Evolutionary conservation across 768 basidiomycete genomes (phyloP), one percentile per base, ranked within the genome.

Genomic region (Mycena vulgaris): DNA sequence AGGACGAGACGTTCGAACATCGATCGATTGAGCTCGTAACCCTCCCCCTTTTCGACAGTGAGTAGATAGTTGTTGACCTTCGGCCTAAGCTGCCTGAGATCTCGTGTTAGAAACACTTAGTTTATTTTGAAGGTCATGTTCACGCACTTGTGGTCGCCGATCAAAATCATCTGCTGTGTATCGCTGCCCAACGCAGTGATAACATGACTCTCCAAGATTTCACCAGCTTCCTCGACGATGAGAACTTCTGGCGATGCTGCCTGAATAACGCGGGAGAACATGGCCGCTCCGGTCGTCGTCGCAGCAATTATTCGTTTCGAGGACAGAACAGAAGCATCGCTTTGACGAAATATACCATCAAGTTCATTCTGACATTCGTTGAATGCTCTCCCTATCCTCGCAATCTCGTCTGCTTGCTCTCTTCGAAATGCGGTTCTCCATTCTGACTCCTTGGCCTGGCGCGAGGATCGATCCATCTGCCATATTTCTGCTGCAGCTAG

Each of bases 171-270:
- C 33, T 92, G 90, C 5, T 80, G 77, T 0, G 87, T 87, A 0
- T 80, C 65, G 2, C 66, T 65, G 0, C 86, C 85, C 5, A 93
- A 78, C 0, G 92, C 87, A 0, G 90, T 90, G 42, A 93, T 69
- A 40, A 91, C 79, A 72, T 93, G 92, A 66, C 88, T 89, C 74
- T 92, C 92, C 2, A 93, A 76, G 49, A 92, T 92, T 73, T 93
- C 92, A 8, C 92, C 92, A 0, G 92, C 92, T 77, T 93, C 92
- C 73, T 93, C 92, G 1, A 93, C 91, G 1, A 93, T 80, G 5
- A 93, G 76, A 1, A 93, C 84, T 11, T 84, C 81, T 0, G 90
- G 88, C 2, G 78, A 77, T 10, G 82, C 85, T 1, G 82, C 82
- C 30, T 81, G 85, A 30, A 93, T 85, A 21, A 80, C 80, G 1